These are phyloP conservation scores for Phytopythium aichiense DNA, from an alignment of 352 stramenopile species.

Conservation along the genomic window DNA sequence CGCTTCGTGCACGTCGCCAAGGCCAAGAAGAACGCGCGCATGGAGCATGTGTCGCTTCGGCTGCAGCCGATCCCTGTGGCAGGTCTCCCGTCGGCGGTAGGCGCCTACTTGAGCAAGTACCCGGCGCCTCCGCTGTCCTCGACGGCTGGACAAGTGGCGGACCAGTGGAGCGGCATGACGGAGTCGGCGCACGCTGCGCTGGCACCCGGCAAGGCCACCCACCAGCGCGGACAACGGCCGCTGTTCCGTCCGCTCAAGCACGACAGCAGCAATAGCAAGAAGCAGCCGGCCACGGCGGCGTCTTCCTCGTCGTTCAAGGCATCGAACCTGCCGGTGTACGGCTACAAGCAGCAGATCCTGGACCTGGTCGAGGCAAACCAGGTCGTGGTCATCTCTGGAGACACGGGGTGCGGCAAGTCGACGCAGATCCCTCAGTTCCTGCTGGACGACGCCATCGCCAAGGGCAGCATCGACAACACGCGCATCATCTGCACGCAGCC, in stretches of 20 bases:
- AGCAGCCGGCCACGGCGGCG: background rate
- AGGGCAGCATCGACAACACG: slow-evolving; percentile 47
- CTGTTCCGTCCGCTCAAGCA: slow-evolving; percentile 45
- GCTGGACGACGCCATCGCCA: slow-evolving; percentile 78
- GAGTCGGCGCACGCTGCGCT: slow-evolving; percentile 2
- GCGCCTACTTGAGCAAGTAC: slow-evolving; percentile 42
- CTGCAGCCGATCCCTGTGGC: slow-evolving; percentile 25
- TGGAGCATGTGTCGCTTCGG: slow-evolving; percentile 65
- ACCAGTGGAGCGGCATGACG: slow-evolving; percentile 27
- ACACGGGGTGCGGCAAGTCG: slow-evolving; percentile 94
- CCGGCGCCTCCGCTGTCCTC: slow-evolving; percentile 11
- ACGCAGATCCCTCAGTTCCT: slow-evolving; percentile 94
- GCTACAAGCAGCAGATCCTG: slow-evolving; percentile 65
- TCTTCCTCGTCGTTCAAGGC: background rate
- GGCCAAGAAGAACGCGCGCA: slow-evolving; percentile 79
- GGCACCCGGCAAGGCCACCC: background rate
- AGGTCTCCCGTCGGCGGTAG: slow-evolving; percentile 42
- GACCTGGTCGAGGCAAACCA: slow-evolving; percentile 67
- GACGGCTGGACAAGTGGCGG: background rate
- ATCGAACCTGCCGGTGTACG: slow-evolving; percentile 49
- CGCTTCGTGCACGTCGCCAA: slow-evolving; percentile 80
- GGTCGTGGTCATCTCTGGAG: slow-evolving; percentile 90
- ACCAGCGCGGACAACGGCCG: slow-evolving; percentile 9
- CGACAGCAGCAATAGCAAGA: slow-evolving; percentile 13
- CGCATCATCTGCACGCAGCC: slow-evolving; percentile 93